Evolutionary conservation across 345 rosid species (phyloP).

Genomic region (Arabis hirsuta): DNA sequence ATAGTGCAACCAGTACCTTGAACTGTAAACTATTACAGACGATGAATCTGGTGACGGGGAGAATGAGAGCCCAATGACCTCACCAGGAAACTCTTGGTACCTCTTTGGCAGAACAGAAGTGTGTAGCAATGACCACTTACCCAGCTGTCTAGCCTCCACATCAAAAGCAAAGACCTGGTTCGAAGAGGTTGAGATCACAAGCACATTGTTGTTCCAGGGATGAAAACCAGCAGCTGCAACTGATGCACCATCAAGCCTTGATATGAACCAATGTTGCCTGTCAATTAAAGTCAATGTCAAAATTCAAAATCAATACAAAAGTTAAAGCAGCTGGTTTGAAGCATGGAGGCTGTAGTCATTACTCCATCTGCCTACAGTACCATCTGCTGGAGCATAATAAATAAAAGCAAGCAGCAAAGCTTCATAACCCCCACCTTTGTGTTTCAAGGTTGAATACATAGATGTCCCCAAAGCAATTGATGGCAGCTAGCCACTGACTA

Average conservation of each 20-base stretch:
- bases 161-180: conserved; percentile 89
- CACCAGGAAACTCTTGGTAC: conserved; percentile 96
- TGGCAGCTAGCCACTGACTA: conserved; percentile 93
- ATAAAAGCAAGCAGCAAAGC: not conserved
- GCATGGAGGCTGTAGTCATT: not conserved
- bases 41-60: conserved; percentile 60
- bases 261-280: conserved; percentile 98
- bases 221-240: conserved; percentile 92
- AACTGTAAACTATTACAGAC: conserved; percentile 71
- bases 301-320: not conserved
- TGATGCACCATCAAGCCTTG: conserved; percentile 90
- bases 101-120: conserved; percentile 68
- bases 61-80: conserved; percentile 89
- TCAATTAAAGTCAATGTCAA: conserved; percentile 18
- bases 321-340: not conserved
- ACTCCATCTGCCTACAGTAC: not conserved
- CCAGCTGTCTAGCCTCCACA: conserved; percentile 86
- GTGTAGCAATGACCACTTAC: conserved; percentile 82
- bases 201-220: conserved; percentile 69
- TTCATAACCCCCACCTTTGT: conserved; percentile 55
- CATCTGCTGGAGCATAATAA: not conserved
- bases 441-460: conserved; percentile 81
- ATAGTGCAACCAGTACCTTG: conserved; percentile 60
- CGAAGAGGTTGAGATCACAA: conserved; percentile 76
- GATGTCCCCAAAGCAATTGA: conserved; percentile 92